phyloP scores from a whole-genome alignment of 805 yeast genomes.

The Grigorovia jiainica region DNA sequence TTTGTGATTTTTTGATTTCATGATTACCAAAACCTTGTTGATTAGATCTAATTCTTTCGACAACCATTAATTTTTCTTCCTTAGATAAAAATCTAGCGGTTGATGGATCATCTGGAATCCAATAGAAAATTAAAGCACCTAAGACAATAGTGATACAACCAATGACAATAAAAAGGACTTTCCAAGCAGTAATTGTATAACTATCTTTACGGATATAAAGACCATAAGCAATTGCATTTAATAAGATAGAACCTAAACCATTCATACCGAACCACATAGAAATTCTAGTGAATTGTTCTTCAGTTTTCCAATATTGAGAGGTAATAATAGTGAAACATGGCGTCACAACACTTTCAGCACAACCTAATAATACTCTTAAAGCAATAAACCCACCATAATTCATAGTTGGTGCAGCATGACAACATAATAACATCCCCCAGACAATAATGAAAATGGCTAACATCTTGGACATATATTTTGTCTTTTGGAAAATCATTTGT shows the following conservation, averaged over 20 bases:
- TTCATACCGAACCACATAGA: slow-evolving; percentile 37
- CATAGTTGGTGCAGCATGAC: slow-evolving; percentile 40
- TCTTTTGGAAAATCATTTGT: slow-evolving; percentile 35
- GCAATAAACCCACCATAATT: slow-evolving; percentile 38
- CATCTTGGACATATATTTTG: slow-evolving; percentile 44
- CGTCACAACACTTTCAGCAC: slow-evolving; percentile 43
- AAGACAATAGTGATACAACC: slow-evolving; percentile 49
- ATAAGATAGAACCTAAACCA: slow-evolving; percentile 40
- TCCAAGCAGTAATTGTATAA: slow-evolving; percentile 48
- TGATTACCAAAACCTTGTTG: slow-evolving; percentile 52
- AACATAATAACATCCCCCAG: slow-evolving; percentile 53
- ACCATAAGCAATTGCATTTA: slow-evolving; percentile 50
- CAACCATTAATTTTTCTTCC: slow-evolving; percentile 38
- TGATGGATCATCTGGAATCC: slow-evolving; percentile 50
- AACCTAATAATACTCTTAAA: slow-evolving; percentile 42
- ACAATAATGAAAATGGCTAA: slow-evolving; percentile 39
- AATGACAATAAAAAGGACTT: slow-evolving; percentile 45
- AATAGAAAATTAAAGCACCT: slow-evolving; percentile 38
- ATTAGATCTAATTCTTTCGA: slow-evolving; percentile 44
- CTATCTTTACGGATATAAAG: slow-evolving; percentile 30
- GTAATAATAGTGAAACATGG: slow-evolving; percentile 52
- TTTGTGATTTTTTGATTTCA: slow-evolving; percentile 45
- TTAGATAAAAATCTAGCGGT: slow-evolving; percentile 35
- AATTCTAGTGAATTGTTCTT: slow-evolving; percentile 36
- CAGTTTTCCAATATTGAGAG: slow-evolving; percentile 46